Evolutionary conservation across 83 land plant species (phyloP), one percentile per base, ranked within the genome.

Genomic region (Larix sibirica): DNA sequence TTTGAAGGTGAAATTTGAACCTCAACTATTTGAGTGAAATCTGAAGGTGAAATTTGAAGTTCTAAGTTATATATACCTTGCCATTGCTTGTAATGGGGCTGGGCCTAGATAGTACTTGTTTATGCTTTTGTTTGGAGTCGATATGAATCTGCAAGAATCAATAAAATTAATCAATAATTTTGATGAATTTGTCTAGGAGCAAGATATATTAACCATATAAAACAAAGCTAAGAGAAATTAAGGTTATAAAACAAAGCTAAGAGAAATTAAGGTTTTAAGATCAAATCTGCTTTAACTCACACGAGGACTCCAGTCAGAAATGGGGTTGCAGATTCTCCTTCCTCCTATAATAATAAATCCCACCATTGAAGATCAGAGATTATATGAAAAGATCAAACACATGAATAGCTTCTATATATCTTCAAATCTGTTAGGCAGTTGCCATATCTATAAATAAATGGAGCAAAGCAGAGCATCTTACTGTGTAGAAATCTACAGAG

Each of bases 71-170:
- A n/a, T 44, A 70, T 81, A 92, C 95, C 89, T 87, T 40, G 95
- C 95, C 95, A 93, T 93, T 33, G 90, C 93, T 33, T 89, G 86
- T 79, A 93, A 50, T 69, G 93, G 90, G 16, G 95, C 95, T 75
- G 95, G 91, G 10, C 95, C 95, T 12, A 93, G 65, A 69, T 90
- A 93, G 84, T 93, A 93, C 63, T 87, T 93, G 85, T 93, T 93
- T 60, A 84, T 61, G n/a, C n/a, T n/a, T n/a, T n/a, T n/a, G n/a
- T n/a, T n/a, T n/a, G n/a, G n/a, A n/a, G n/a, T n/a, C n/a, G 79
- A 56, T 10, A 86, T 89, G 84, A 93, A 93, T 8, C 95, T 93
- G 89, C 83, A 81, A n/a, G 62, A 56, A 31, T 33, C 5, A 78
- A 78, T 56, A 26, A 83, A 36, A 70, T 9, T 9, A 44, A 8